Conservation (phyloP, 2,329 filamentous ascomycete species). For the Calonectria pteridis region DNA sequence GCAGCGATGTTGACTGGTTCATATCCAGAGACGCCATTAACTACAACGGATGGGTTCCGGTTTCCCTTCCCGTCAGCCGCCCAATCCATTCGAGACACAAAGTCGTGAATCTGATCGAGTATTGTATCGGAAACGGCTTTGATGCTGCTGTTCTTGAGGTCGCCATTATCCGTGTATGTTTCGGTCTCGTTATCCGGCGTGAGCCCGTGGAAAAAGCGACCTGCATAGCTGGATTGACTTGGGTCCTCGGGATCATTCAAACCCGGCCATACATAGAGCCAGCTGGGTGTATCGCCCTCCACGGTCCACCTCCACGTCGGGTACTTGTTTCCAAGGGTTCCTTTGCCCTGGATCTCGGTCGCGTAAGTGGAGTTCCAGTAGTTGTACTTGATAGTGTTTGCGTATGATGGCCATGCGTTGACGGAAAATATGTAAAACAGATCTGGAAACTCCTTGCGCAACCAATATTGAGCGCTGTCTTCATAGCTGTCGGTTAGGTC, state of each 20-base stretch:
- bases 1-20: neutral
- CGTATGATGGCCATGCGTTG: neutral
- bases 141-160: neutral
- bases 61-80: neutral
- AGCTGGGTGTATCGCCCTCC: neutral
- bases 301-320: neutral
- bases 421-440: neutral
- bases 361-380: neutral
- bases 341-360: neutral
- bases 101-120: neutral
- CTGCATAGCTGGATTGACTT: neutral
- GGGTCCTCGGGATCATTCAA: conserved; percentile 3
- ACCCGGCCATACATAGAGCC: neutral
- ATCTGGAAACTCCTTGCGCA: neutral
- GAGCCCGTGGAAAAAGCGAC: neutral
- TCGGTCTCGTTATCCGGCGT: neutral
- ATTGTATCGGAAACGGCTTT: neutral
- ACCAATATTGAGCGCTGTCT: neutral
- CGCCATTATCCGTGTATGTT: neutral
- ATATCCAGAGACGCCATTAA: neutral
- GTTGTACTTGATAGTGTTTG: neutral
- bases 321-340: neutral
- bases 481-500: neutral
- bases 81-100: neutral
- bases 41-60: neutral